A percentile compares a stretch with the other conserved stretches of the same genome.
Conservation (phyloP, 2,329 filamentous ascomycete genomes). For the Aureobasidium namibiae region DNA sequence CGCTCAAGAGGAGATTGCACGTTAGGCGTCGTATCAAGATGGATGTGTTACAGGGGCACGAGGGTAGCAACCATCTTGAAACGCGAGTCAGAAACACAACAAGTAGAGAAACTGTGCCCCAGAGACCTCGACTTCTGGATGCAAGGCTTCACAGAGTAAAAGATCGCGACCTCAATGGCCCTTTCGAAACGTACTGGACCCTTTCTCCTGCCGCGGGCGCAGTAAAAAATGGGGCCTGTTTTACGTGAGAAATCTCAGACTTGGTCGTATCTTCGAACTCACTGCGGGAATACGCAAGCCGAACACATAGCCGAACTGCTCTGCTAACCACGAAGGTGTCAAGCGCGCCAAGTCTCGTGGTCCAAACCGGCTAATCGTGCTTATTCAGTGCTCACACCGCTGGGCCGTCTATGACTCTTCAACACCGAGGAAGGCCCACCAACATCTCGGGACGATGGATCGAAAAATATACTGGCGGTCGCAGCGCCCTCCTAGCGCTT, state of each 20-base stretch:
- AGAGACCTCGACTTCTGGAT: neutral
- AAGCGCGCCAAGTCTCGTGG: neutral
- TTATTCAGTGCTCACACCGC: constrained; percentile 8
- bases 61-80: constrained; percentile 6
- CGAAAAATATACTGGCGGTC: constrained; percentile 1
- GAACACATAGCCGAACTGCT: constrained; percentile 8
- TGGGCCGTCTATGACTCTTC: constrained; percentile 10
- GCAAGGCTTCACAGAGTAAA: constrained; percentile 1
- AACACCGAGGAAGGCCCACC: constrained; percentile 9
- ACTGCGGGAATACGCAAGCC: constrained; percentile 7
- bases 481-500: constrained; percentile 2
- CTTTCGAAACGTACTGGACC: constrained; percentile 1
- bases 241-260: neutral
- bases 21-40: neutral
- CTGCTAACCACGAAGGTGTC: neutral
- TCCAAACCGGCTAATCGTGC: neutral
- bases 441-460: constrained; percentile 6
- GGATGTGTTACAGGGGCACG: neutral
- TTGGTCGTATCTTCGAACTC: neutral
- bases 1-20: constrained; percentile 8
- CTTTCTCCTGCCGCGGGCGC: neutral
- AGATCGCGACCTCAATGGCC: neutral
- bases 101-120: neutral
- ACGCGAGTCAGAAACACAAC: constrained; percentile 13
- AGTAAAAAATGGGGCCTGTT: neutral